phyloP scores from a whole-genome alignment of 768 basidiomycete genomes.

The Hygrophorus russula region DNA sequence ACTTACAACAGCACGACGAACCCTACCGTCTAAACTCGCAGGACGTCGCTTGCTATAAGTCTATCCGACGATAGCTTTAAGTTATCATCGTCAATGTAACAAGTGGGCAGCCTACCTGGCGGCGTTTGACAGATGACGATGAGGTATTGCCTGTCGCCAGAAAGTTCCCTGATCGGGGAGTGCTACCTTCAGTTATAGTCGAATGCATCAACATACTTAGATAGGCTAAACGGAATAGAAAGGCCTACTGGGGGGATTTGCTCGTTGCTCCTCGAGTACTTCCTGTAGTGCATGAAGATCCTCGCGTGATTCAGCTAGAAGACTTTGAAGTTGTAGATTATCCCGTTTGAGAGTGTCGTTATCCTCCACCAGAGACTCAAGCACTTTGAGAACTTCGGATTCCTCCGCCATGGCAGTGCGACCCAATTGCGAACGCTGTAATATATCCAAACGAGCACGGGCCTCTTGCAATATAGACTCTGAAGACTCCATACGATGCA shows the following conservation, averaged over 20 bases:
- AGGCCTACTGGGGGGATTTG: constrained; percentile 32
- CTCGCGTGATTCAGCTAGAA: constrained; percentile 69
- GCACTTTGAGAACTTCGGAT: constrained; percentile 50
- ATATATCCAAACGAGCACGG: constrained; percentile 45
- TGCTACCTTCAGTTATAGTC: constrained; percentile 18
- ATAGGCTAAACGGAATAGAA: background rate
- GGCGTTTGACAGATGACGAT: background rate
- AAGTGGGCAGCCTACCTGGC: background rate
- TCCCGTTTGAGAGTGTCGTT: constrained; percentile 78
- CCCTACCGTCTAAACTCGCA: constrained; percentile 18
- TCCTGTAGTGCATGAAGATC: constrained; percentile 58
- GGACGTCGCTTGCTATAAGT: constrained; percentile 11
- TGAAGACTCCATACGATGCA: constrained; percentile 51
- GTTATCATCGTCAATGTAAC: background rate
- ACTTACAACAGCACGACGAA: constrained; percentile 15
- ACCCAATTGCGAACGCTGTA: constrained; percentile 41
- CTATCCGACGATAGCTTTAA: background rate
- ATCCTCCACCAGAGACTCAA: constrained; percentile 80
- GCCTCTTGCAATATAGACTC: constrained; percentile 60
- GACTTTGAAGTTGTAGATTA: constrained; percentile 64
- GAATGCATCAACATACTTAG: background rate
- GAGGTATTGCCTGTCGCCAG: background rate
- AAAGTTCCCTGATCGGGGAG: constrained; percentile 11
- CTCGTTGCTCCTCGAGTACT: constrained; percentile 66
- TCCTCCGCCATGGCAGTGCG: constrained; percentile 34